A percentile compares a stretch with the other conserved stretches of the same genome.
These are phyloP conservation scores for Corchorus olitorius DNA, from an alignment of 345 rosid genomes.

Conservation along the genomic window DNA sequence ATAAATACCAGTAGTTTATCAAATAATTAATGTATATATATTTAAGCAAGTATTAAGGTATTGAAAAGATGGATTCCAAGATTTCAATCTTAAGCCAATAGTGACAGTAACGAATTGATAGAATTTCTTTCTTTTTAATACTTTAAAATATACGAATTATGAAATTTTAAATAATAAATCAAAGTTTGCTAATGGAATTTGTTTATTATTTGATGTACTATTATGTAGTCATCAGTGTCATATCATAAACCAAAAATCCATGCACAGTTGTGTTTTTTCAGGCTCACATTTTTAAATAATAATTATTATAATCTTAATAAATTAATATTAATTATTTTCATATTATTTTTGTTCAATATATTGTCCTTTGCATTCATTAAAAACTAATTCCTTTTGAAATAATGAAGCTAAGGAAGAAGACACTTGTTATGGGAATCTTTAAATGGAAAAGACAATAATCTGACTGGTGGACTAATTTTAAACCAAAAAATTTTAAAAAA, in stretches of 20 bases:
- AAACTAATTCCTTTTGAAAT: neutral
- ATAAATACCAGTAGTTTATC: neutral
- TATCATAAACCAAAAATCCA: constrained; percentile 27
- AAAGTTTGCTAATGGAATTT: constrained; percentile 3
- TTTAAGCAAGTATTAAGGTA: neutral
- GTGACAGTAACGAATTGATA: neutral
- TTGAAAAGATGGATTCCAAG: neutral
- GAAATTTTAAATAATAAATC: neutral
- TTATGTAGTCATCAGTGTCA: constrained; percentile 38
- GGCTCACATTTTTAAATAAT: neutral
- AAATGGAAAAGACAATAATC: constrained; percentile 20
- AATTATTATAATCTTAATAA: neutral
- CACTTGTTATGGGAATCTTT: constrained; percentile 24
- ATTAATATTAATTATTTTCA: neutral
- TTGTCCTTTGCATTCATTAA: neutral
- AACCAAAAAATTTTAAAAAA: neutral
- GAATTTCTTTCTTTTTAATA: neutral
- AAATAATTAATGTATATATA: constrained; percentile 13
- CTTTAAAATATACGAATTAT: neutral
- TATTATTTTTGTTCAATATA: neutral
- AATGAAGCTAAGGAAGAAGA: constrained; percentile 18
- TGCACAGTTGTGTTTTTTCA: neutral
- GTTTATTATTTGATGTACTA: neutral
- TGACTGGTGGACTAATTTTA: constrained; percentile 18
- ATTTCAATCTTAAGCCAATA: neutral